Conservation (phyloP, 179 eudicot species). For the Heliamphora pulchella region DNA sequence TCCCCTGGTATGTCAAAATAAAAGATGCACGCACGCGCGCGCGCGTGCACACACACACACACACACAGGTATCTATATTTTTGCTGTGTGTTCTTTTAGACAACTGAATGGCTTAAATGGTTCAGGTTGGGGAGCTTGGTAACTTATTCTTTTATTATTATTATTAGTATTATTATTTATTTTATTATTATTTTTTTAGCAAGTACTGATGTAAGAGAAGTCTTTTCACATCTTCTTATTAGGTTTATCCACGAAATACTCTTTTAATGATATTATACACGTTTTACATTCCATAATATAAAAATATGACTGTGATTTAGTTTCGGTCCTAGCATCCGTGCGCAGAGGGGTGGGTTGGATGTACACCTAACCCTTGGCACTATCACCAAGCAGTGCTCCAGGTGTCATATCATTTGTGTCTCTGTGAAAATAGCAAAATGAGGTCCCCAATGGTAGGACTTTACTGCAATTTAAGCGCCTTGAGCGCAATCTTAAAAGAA, state of each 20-base stretch:
- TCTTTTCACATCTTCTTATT: neutral
- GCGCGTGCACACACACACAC: neutral
- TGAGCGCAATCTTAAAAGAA: neutral
- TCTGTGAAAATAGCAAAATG: no score
- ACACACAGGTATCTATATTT: neutral
- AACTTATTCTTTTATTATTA: neutral
- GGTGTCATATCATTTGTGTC: neutral
- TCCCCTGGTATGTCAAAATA: conserved; percentile 26
- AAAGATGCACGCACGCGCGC: neutral
- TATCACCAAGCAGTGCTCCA: neutral
- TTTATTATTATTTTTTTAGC: neutral
- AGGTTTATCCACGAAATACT: neutral
- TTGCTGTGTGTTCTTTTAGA: neutral
- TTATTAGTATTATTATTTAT: no score
- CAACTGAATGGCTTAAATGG: neutral
- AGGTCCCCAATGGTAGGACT: no score
- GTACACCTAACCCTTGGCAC: neutral
- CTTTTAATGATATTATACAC: neutral
- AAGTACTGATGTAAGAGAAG: neutral
- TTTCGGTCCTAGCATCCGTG: neutral
- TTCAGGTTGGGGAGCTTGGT: neutral
- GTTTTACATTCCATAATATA: neutral
- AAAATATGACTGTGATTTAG: no score
- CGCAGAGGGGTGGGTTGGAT: neutral
- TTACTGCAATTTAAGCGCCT: neutral